Base-by-base conservation (phyloP, 495 filamentous ascomycete species). In the Trichocladium uniseriatum region DNA sequence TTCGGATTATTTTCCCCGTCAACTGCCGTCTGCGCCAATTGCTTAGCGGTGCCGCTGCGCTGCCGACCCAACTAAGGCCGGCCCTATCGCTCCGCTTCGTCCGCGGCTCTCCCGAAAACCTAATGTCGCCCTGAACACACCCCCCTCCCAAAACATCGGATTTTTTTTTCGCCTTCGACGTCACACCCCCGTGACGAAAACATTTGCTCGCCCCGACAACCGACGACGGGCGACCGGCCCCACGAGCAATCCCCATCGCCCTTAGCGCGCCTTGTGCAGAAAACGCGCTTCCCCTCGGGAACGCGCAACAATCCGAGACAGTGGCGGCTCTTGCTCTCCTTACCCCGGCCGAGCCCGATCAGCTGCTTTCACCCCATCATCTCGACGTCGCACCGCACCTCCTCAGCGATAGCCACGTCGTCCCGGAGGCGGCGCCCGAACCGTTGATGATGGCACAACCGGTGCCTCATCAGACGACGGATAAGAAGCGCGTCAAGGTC, bases 401-500 rank as follows among this genome's bases (percentile, higher is more conserved):
- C 45, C 54, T 62, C 44, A 58, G 49, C 40, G 69, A 67, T 49
- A 54, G 53, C 48, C 57, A 56, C 55, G 55, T 59, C 51, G 61
- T 54, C 38, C 37, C 61, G 53, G 65, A 68, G 57, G 59, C 47
- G 65, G 68, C 65, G 42, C 49, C 60, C 57, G 61, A 67, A 57
- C 69, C 72, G 61, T 68, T 71, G 77, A 77, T 72, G 66, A 95
- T 94, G 89, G 89, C 90, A 78, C 82, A 90, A 76, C 79, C 84
- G 60, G 79, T 88, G 73, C 79, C 79, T 74, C 77, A 79, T 75
- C 83, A 84, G 68, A 79, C 84, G 61, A 82, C 83, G 72, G 87
- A 90, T 69, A 88, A 85, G 78, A 94, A 90, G 76, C 85, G 92
- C 75, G 92, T 98, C 58, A 98, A 98, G 75, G 92, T 98, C 58